phyloP scores from a whole-genome alignment of 257 asterid species.

The Voacanga thouarsii region DNA sequence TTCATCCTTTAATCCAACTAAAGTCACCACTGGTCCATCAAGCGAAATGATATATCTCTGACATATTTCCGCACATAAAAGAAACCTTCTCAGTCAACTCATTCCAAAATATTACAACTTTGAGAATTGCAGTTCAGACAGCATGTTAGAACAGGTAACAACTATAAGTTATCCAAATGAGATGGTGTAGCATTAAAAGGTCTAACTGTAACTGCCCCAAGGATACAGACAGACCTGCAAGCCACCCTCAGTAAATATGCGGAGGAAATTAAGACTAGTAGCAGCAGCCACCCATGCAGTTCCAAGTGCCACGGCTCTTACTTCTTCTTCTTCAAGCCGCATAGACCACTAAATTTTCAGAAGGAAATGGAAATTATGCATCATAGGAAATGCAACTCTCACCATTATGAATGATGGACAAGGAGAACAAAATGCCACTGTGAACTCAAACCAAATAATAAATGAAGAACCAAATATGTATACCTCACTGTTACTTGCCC shows the following conservation, averaged over 20 bases:
- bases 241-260: constrained; percentile 82
- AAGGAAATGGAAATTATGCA: constrained; percentile 25
- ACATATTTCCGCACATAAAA: constrained; percentile 22
- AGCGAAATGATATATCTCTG: constrained; percentile 74
- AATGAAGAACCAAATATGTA: background rate
- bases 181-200: background rate
- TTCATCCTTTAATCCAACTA: constrained; percentile 80
- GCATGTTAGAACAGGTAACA: background rate
- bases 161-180: background rate
- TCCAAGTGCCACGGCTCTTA: constrained; percentile 87
- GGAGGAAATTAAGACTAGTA: constrained; percentile 86
- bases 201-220: background rate
- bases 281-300: constrained; percentile 87
- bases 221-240: constrained; percentile 65
- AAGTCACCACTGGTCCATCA: constrained; percentile 94
- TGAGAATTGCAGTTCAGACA: background rate
- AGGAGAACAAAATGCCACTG: background rate
- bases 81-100: constrained; percentile 13
- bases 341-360: constrained; percentile 81
- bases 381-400: background rate
- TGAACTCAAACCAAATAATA: background rate
- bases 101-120: constrained; percentile 5
- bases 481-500: constrained; percentile 98
- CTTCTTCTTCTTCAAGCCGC: constrained; percentile 98
- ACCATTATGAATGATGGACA: background rate